Evolutionary conservation across 2,329 filamentous ascomycete genomes (phyloP).

Genomic region (Gnomoniopsis smithogilvyi): DNA sequence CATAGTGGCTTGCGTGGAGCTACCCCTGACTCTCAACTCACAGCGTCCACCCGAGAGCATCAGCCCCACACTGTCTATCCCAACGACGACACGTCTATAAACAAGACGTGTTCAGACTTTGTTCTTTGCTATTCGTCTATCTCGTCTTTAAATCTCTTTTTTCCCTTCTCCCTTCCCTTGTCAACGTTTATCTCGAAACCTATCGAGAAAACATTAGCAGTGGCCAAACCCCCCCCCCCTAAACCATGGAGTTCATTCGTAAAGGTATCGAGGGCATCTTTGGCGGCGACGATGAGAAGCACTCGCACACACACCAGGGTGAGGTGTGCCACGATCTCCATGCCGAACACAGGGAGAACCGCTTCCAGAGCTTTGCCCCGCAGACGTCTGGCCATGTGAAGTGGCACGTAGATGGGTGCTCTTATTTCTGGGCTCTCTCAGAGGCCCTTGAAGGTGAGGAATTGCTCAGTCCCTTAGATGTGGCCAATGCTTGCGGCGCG

Average conservation of each 20-base stretch:
- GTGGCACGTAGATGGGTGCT: conserved; percentile 84
- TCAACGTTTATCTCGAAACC: neutral
- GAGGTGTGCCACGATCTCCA: conserved; percentile 40
- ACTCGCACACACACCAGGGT: conserved; percentile 42
- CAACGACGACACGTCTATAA: conserved; percentile 15
- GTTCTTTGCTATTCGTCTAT: no score
- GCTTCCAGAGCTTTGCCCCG: conserved; percentile 69
- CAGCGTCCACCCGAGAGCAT: conserved; percentile 1
- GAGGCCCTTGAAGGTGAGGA: conserved; percentile 64
- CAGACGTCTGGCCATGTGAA: conserved; percentile 72
- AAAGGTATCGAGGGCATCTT: conserved; percentile 40
- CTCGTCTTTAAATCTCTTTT: neutral
- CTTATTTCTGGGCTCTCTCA: conserved; percentile 83
- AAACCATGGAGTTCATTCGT: conserved; percentile 34
- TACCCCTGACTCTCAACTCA: conserved; percentile 16
- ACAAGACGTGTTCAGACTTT: neutral
- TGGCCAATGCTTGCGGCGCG: no score
- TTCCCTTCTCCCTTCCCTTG: neutral
- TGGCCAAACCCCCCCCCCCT: conserved; percentile 13
- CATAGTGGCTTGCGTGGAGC: conserved; percentile 17
- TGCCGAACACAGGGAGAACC: conserved; percentile 43
- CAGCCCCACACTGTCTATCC: conserved; percentile 12
- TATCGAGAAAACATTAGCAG: neutral
- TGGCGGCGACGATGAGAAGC: conserved; percentile 34
- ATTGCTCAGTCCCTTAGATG: no score